Base-by-base conservation (phyloP, 495 filamentous ascomycete genomes). In the Delitschia confertaspora region DNA sequence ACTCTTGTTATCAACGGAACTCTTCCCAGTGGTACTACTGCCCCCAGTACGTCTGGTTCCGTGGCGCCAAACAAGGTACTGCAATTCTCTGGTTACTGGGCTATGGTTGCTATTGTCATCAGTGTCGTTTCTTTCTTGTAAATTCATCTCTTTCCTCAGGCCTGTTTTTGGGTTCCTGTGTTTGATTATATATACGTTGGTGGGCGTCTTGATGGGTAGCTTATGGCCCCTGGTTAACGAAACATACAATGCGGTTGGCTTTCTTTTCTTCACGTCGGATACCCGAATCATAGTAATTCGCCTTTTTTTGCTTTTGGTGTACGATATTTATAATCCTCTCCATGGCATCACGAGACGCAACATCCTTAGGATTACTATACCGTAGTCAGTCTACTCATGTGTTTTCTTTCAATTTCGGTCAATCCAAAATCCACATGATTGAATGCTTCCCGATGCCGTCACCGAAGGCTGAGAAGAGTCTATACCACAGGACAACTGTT, bases 1-100 rank as follows among this genome's bases (percentile, higher is more conserved):
- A 88, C 76, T 13, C 75, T 95, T 45, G 67, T 86, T 38, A 69
- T 95, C 61, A 91, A 93, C 51, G 91, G 91, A 8, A 88, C 85
- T 0, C 62, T 95, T 33, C 77, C 82, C 14, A 91, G 91, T 55
- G 87, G 83, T 19, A 94, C 88, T 1, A 87, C 84, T 0, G 72
- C 75, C 3, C 58, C 71, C 10, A 75, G 78, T 17, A 64, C 59
- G 8, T 73, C 75, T 33, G 64, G 65, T 32, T 50, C 60, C 7
- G 66, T 56, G 11, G 57, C 20, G 58, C 47, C 10, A 62, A 54
- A 27, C 42, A 6, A 17, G 3, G 58, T 18, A 44, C 67, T 21
- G 44, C 59, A 33, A 50, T 44, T 17, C 32, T 76, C 65, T 20
- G 82, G 80, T 19, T 82, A 76, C 60, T 83, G 75, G 76, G 60